These are phyloP conservation scores for Coix lacrymajobi DNA, from an alignment of 176 grass and related monocot species.

Conservation along the genomic window DNA sequence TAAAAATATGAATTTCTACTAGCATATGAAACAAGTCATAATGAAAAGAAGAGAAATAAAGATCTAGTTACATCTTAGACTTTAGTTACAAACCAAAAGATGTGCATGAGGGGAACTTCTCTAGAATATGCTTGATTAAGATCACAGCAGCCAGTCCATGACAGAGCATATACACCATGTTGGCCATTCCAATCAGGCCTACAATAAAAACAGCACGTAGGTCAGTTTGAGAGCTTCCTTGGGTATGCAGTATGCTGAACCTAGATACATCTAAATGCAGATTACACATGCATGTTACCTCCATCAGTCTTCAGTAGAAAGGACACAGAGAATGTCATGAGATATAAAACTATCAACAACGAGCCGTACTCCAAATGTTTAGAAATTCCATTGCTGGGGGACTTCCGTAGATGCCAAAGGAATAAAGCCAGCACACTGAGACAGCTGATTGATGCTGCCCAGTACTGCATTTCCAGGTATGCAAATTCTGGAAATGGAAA, in stretches of 20 bases:
- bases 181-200: conserved; percentile 40
- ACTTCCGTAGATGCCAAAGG: conserved; percentile 42
- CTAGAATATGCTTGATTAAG: conserved; percentile 79
- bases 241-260: neutral
- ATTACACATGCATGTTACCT: conserved; percentile 32
- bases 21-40: conserved; percentile 8
- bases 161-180: conserved; percentile 48
- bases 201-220: conserved; percentile 4
- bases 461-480: conserved; percentile 80
- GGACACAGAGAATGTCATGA: conserved; percentile 31
- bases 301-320: conserved; percentile 45
- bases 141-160: conserved; percentile 64
- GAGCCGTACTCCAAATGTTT: conserved; percentile 38
- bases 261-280: neutral
- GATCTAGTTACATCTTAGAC: conserved; percentile 42
- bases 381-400: conserved; percentile 25
- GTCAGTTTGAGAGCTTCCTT: conserved; percentile 12
- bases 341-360: conserved; percentile 31
- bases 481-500: conserved; percentile 52
- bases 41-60: conserved; percentile 17
- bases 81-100: conserved; percentile 90
- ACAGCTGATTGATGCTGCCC: conserved; percentile 63
- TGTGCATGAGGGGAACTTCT: conserved; percentile 84
- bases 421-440: conserved; percentile 69
- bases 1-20: neutral